Conservation (phyloP, 768 basidiomycete species). For the Amanita muscaria region DNA sequence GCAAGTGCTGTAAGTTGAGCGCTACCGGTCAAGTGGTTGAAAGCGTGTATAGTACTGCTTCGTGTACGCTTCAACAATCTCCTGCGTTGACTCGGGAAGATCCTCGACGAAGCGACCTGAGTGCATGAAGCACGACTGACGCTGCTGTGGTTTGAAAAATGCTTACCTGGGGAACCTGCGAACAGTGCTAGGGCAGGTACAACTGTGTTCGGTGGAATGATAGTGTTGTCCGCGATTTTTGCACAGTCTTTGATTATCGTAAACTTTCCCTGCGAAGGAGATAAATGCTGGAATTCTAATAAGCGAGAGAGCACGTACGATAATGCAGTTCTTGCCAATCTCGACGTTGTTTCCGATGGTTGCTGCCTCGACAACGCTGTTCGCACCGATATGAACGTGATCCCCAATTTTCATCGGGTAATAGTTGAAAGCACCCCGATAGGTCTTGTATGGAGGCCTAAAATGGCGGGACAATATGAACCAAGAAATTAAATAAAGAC, state of each 20-base stretch:
- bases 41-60: constrained; percentile 84
- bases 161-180: constrained; percentile 79
- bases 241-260: constrained; percentile 95
- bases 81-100: constrained; percentile 90
- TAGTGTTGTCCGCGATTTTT: constrained; percentile 79
- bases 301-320: constrained; percentile 44
- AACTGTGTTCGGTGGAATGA: constrained; percentile 87
- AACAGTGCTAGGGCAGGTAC: constrained; percentile 84
- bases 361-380: constrained; percentile 86
- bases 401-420: constrained; percentile 98
- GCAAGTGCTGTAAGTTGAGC: no score
- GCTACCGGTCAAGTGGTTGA: constrained; percentile 42
- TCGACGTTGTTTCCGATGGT: constrained; percentile 90
- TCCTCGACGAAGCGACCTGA: constrained; percentile 75
- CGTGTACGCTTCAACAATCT: constrained; percentile 77
- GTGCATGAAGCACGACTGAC: constrained; percentile 1
- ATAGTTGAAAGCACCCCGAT: constrained; percentile 89
- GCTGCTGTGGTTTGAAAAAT: background rate
- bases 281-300: background rate
- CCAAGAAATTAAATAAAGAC: background rate
- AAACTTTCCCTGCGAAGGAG: constrained; percentile 67
- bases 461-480: background rate
- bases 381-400: constrained; percentile 89
- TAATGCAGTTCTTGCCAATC: constrained; percentile 92
- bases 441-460: constrained; percentile 84